Percentiles rank a stretch among this genome's conserved stretches.
phyloP scores from a whole-genome alignment of 306 rosid species.

The Cotoneaster glaucophyllus region DNA sequence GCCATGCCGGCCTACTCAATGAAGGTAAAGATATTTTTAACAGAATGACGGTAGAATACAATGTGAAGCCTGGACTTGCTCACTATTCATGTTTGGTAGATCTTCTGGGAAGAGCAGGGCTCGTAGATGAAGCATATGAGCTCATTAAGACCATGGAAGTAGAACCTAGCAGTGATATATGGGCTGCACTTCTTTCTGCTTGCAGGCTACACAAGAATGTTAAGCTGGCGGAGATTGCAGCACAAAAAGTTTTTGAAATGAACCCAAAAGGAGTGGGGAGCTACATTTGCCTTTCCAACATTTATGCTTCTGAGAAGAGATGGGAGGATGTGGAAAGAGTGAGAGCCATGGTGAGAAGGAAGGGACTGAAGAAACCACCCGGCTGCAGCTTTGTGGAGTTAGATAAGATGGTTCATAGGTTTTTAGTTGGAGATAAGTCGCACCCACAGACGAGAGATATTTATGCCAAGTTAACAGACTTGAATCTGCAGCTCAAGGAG shows the following conservation, averaged over 20 bases:
- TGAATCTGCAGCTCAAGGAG: constrained; percentile 43
- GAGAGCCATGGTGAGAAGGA: constrained; percentile 36
- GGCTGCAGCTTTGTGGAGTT: constrained; percentile 53
- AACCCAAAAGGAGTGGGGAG: constrained; percentile 47
- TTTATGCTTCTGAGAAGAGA: constrained; percentile 50
- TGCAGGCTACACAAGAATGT: constrained; percentile 48
- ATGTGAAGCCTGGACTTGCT: constrained; percentile 36
- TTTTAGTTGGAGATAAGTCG: constrained; percentile 47
- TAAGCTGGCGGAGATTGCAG: constrained; percentile 48
- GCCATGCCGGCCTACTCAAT: constrained; percentile 57
- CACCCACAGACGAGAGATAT: constrained; percentile 41
- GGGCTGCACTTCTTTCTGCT: constrained; percentile 55
- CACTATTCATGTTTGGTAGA: constrained; percentile 59
- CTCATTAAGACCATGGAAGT: constrained; percentile 37
- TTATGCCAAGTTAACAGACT: constrained; percentile 36
- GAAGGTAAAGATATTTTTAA: constrained; percentile 47
- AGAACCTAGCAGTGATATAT: constrained; percentile 39
- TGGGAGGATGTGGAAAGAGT: constrained; percentile 56
- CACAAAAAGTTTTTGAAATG: constrained; percentile 42
- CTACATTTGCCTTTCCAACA: constrained; percentile 59
- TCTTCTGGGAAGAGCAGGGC: constrained; percentile 56
- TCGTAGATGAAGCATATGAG: constrained; percentile 47
- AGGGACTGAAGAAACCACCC: constrained; percentile 42
- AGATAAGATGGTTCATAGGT: constrained; percentile 48
- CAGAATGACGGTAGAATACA: constrained; percentile 33